Evolutionary conservation across 2,329 filamentous ascomycete genomes (phyloP).

Genomic region (Curvularia eragrostidis): DNA sequence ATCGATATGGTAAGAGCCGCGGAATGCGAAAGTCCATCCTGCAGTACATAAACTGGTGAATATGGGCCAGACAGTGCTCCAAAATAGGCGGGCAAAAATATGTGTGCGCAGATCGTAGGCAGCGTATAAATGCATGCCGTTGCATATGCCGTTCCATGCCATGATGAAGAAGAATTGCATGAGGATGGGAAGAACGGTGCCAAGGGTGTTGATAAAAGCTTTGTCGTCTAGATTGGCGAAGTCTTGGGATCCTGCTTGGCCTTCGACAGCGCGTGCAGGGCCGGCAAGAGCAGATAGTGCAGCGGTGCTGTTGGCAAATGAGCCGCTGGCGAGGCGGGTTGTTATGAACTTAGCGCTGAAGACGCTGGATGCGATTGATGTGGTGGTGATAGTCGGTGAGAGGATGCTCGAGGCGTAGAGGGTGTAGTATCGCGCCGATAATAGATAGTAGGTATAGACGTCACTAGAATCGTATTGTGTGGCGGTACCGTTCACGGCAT

Average conservation of each 20-base stretch:
- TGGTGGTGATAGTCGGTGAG: constrained; percentile 14
- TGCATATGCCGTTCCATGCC: constrained; percentile 53
- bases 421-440: neutral
- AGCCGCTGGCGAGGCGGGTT: constrained; percentile 20
- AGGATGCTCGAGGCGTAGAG: constrained; percentile 16
- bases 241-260: no score
- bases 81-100: constrained; percentile 19
- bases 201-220: no score
- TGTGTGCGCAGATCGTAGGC: constrained; percentile 20
- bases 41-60: constrained; percentile 17
- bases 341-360: constrained; percentile 13
- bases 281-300: constrained; percentile 9
- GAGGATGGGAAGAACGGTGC: constrained; percentile 54
- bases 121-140: constrained; percentile 16
- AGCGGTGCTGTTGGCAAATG: neutral
- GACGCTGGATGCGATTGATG: constrained; percentile 11
- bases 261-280: no score
- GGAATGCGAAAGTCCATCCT: constrained; percentile 22
- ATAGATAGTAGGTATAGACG: constrained; percentile 21
- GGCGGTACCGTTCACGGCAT: constrained; percentile 17
- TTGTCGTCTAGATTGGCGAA: no score
- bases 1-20: constrained; percentile 14
- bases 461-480: constrained; percentile 12
- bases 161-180: constrained; percentile 58
- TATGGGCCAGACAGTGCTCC: constrained; percentile 16